Evolutionary conservation across 306 rosid genomes (phyloP).

Genomic region (Senna siamea): DNA sequence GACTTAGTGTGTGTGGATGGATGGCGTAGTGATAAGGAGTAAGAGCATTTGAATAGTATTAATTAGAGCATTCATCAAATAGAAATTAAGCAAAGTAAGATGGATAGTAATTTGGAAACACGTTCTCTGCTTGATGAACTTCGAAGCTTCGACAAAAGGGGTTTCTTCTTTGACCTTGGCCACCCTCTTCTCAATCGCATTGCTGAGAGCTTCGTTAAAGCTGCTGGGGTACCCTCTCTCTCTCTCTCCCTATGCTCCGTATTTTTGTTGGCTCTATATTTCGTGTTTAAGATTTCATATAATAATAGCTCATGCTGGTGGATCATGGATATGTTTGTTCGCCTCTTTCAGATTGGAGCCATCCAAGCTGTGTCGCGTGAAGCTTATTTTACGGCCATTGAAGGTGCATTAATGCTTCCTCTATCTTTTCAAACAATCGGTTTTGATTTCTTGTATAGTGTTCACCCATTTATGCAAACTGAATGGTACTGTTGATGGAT

Average conservation of each 20-base stretch:
- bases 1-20: not conserved
- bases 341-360: conserved; percentile 71
- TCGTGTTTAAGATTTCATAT: too few relatives aligned
- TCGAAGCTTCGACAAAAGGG: conserved; percentile 48
- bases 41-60: not conserved
- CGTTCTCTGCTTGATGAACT: conserved; percentile 58
- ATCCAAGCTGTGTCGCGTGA: conserved; percentile 81
- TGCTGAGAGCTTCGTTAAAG: conserved; percentile 75
- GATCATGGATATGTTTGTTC: too few relatives aligned
- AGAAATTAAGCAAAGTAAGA: conserved; percentile 8
- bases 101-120: conserved; percentile 45
- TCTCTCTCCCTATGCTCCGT: too few relatives aligned
- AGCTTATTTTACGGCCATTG: conserved; percentile 73
- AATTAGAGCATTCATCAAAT: not conserved
- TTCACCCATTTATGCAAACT: conserved; percentile 15
- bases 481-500: not conserved
- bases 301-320: too few relatives aligned
- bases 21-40: too few relatives aligned
- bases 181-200: conserved; percentile 84
- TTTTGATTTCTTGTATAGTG: too few relatives aligned
- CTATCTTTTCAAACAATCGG: not conserved
- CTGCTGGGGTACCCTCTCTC: conserved; percentile 68
- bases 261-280: too few relatives aligned
- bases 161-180: conserved; percentile 66
- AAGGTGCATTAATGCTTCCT: conserved; percentile 47